These are phyloP conservation scores for Hyphopichia buzzinii DNA, from an alignment of 1,139 yeast genomes.

Conservation along the genomic window DNA sequence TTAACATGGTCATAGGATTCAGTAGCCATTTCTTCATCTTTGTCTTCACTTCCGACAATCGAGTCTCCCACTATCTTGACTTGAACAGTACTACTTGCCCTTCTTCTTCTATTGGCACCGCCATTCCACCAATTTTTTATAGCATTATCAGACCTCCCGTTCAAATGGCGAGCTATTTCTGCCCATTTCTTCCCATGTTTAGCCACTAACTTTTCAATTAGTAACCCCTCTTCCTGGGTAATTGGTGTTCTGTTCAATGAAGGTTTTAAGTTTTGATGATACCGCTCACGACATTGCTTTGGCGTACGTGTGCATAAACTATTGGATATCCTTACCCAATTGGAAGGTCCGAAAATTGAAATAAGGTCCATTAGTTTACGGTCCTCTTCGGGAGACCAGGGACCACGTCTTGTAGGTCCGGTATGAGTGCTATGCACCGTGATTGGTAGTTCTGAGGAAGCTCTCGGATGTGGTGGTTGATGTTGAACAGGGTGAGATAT, in stretches of 20 bases:
- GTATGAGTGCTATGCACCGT: constrained; percentile 2
- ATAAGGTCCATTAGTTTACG: constrained; percentile 68
- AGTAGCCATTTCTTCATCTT: too few relatives aligned
- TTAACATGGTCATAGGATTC: too few relatives aligned
- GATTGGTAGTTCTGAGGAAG: constrained; percentile 1
- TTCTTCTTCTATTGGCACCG: constrained; percentile 75
- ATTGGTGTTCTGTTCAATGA: constrained; percentile 79
- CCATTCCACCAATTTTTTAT: constrained; percentile 98
- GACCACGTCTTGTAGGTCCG: constrained; percentile 54
- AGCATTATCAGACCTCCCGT: constrained; percentile 87
- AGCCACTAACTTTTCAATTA: constrained; percentile 75
- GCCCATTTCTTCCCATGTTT: constrained; percentile 93
- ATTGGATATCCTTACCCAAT: constrained; percentile 86
- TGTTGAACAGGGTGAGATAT: background rate
- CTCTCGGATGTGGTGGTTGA: background rate
- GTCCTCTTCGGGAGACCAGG: constrained; percentile 91
- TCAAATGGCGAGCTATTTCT: constrained; percentile 82
- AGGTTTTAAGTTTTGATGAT: constrained; percentile 90
- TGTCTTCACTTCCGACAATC: background rate
- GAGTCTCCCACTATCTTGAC: constrained; percentile 2
- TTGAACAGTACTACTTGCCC: constrained; percentile 33
- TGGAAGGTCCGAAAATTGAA: constrained; percentile 73
- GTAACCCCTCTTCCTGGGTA: constrained; percentile 77
- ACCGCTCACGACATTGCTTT: constrained; percentile 89
- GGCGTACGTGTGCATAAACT: constrained; percentile 77